Base-by-base conservation (phyloP, 176 grass and related monocot genomes). In the Carex cristatella region DNA sequence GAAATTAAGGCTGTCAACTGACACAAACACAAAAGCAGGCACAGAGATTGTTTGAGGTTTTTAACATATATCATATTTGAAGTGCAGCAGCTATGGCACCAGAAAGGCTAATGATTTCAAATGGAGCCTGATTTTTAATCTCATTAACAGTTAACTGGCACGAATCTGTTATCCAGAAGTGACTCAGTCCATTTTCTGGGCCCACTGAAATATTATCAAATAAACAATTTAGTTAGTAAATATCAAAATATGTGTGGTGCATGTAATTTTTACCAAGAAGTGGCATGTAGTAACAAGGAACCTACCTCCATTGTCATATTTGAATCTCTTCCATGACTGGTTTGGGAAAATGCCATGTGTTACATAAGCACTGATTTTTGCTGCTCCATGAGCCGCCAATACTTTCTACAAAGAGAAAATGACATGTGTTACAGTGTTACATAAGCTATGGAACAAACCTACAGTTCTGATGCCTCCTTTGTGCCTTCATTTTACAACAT, bases 161-260 rank as follows among this genome's bases (percentile, higher is more conserved):
- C 5, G 96, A 99, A 83, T 99, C 93, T 3, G 96, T 99, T 60
- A 99, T 92, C 96, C 96, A 95, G 86, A 98, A 99, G 80, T 99
- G 85, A 81, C 88, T 86, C 68, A 95, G 90, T 46, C 85, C 84
- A 69, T 94, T 84, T 55, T 86, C 89, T 10, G 85, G 88, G 3
- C 87, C 88, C 56, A 95, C 91, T 95, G 87, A 69, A 88, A 87
- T n/a, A 57, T 79, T 35, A 83, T 14, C 65, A 32, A 38, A 61
- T 33, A 59, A 79, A 68, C 48, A 31, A 46, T 18, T 33, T 56
- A 74, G 30, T 86, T 32, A 68, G 10, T 67, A 84, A 88, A 81
- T 81, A 11, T 42, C 65, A 71, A 54, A 57, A 69, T 61, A 44
- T 68, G 63, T 71, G 31, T 48, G 37, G 62, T 46, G 51, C 49